Evolutionary conservation across 179 eudicot species (phyloP), one percentile per base, ranked within the genome.

Genomic region (Spergularia azorica): DNA sequence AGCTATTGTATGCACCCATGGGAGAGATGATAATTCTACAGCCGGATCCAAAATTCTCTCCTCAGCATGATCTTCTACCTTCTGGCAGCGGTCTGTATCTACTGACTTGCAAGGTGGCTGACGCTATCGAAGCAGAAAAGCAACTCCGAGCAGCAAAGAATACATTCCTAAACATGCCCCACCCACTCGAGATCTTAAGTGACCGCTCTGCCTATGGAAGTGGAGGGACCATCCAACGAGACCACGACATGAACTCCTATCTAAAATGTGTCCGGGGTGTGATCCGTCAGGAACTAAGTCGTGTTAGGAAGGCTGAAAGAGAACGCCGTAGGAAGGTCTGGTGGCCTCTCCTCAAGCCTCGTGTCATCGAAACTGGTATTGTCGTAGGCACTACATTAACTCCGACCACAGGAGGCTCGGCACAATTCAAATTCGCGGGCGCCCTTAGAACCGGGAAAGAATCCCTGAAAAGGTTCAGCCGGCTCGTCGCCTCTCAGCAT

Each of bases 201-300:
- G 97, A 93, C 78, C 97, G 93, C 9, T 71, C 90, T 0, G 94
- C 98, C 43, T 95, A 93, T 72, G 98, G 98, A 56, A 83, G 88
- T 1, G 91, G 81, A 4, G 98, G 98, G 62, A 79, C 86, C 52
- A 88, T 95, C 71, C 91, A 84, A 41, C 87, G 98, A 56, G 98
- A 95, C 74, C 98, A 95, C 10, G 97, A 95, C 85, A 93, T 95
- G 92, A 78, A 71, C 79, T 88, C 98, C 2, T 95, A 95, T 80
- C 67, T 88, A 17, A 90, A 83, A 64, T 90, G 91, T 4, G 80
- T 93, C 5, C 78, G 93, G 41, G 82, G 79, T 43, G 87, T 93
- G 57, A 83, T 95, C 70, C 92, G 95, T 48, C 88, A 87, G 26
- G 97, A 95, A 82, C 90, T 90, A 56, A 88, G 57, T 54, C 84